phyloP scores from a whole-genome alignment of 1,284 basidiomycete species.

The Athelia psychrophila region DNA sequence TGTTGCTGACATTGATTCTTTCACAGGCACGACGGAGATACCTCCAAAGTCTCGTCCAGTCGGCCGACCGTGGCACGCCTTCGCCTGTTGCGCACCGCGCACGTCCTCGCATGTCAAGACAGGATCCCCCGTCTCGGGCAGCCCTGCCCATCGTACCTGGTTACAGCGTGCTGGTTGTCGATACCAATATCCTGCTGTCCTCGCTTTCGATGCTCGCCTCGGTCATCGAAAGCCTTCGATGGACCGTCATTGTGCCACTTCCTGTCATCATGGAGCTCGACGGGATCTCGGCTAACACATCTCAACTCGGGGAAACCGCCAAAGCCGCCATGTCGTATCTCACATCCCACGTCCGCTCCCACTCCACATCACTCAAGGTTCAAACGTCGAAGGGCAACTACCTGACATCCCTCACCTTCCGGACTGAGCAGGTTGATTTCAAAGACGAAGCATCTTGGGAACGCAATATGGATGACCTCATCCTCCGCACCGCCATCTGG shows the following conservation, averaged over 20 bases:
- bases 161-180: constrained; percentile 88
- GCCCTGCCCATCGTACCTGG: constrained; percentile 72
- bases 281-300: constrained; percentile 71
- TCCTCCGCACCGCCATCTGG: constrained; percentile 89
- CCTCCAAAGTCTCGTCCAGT: constrained; percentile 54
- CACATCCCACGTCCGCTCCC: constrained; percentile 71
- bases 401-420: constrained; percentile 77
- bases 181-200: constrained; percentile 92
- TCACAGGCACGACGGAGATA: constrained; percentile 65
- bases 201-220: constrained; percentile 71
- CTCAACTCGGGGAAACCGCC: constrained; percentile 70
- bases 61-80: constrained; percentile 31
- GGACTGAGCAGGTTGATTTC: constrained; percentile 86
- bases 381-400: constrained; percentile 97
- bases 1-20: constrained; percentile 8
- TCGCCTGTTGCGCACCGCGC: constrained; percentile 29
- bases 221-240: constrained; percentile 77
- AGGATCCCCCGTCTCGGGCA: constrained; percentile 29
- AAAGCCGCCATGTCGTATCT: constrained; percentile 73
- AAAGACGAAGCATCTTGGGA: constrained; percentile 52
- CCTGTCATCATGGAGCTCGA: constrained; percentile 97
- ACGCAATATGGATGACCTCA: constrained; percentile 92
- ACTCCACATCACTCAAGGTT: constrained; percentile 82
- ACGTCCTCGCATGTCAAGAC: constrained; percentile 31
- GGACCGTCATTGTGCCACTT: constrained; percentile 90